Conservation (phyloP, 441 rosid genomes). For the Croton setiger region DNA sequence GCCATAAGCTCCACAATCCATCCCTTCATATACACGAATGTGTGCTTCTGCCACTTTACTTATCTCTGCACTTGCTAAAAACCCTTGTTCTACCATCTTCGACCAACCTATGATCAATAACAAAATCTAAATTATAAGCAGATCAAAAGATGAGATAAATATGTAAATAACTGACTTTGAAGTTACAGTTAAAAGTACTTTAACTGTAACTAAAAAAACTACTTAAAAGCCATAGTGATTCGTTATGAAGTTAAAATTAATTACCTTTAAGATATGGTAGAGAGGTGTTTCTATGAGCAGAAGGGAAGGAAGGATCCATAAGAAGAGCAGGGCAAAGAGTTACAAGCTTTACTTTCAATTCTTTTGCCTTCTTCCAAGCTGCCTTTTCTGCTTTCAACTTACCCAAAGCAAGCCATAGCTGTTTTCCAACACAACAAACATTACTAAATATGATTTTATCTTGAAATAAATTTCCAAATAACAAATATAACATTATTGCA, state of each 20-base stretch:
- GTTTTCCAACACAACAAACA: slow-evolving; percentile 9
- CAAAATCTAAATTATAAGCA: no score
- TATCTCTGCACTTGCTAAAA: slow-evolving; percentile 28
- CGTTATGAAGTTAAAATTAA: neutral
- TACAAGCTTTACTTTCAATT: slow-evolving; percentile 34
- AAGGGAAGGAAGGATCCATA: slow-evolving; percentile 29
- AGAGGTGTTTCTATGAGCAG: slow-evolving; percentile 22
- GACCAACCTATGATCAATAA: slow-evolving; percentile 19
- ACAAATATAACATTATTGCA: no score
- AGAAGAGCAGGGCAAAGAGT: slow-evolving; percentile 42
- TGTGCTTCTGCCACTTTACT: slow-evolving; percentile 38
- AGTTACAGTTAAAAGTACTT: no score
- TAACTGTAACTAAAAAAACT: no score
- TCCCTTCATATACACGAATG: slow-evolving; percentile 28
- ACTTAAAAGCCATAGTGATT: no score
- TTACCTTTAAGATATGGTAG: slow-evolving; percentile 41
- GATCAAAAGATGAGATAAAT: no score
- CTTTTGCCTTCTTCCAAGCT: slow-evolving; percentile 37
- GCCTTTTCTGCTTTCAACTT: slow-evolving; percentile 36
- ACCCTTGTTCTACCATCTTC: slow-evolving; percentile 31
- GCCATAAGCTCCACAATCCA: slow-evolving; percentile 36
- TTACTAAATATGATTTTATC: neutral
- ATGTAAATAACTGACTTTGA: no score
- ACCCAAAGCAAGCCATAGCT: slow-evolving; percentile 46
- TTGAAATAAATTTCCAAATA: neutral